Evolutionary conservation across 1,139 yeast species (phyloP).

Genomic region (Magnusiomyces magnusii): DNA sequence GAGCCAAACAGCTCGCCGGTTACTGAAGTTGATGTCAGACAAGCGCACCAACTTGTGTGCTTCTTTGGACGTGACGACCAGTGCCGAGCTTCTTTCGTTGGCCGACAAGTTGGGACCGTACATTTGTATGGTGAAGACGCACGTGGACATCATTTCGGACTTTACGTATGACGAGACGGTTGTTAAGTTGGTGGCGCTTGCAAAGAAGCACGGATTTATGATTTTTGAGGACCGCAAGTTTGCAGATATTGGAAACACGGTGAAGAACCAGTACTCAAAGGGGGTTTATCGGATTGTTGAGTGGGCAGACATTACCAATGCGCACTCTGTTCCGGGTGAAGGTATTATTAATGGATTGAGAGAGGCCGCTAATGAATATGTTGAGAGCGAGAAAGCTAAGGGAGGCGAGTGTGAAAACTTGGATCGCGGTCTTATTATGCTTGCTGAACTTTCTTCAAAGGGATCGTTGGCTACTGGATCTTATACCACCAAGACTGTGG

Average conservation of each 20-base stretch:
- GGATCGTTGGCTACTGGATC: slow-evolving; percentile 92
- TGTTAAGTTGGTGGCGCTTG: slow-evolving; percentile 58
- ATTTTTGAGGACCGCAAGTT: slow-evolving; percentile 95
- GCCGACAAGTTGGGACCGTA: slow-evolving; percentile 82
- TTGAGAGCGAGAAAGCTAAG: slow-evolving; percentile 25
- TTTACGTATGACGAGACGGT: slow-evolving; percentile 76
- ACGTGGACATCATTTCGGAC: slow-evolving; percentile 86
- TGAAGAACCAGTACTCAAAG: slow-evolving; percentile 83
- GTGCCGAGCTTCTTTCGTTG: slow-evolving; percentile 61
- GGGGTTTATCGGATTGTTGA: slow-evolving; percentile 83
- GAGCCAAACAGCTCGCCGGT: slow-evolving; percentile 72
- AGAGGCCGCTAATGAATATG: slow-evolving; percentile 62
- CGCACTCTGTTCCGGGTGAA: slow-evolving; percentile 94
- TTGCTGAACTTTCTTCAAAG: slow-evolving; percentile 90
- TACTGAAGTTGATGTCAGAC: slow-evolving; percentile 64
- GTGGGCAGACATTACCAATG: slow-evolving; percentile 97
- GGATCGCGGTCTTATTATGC: slow-evolving; percentile 77
- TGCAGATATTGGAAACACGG: slow-evolving; percentile 99
- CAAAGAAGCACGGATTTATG: slow-evolving; percentile 73
- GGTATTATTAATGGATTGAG: slow-evolving; percentile 88
- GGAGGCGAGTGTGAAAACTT: too few relatives aligned
- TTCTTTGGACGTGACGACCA: slow-evolving; percentile 82
- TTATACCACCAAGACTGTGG: slow-evolving; percentile 79
- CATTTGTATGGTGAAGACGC: slow-evolving; percentile 89
- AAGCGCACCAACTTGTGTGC: slow-evolving; percentile 92